Evolutionary conservation across 768 basidiomycete genomes (phyloP), one percentile per base, ranked within the genome.

Genomic region (Hemileccinum impolitum): DNA sequence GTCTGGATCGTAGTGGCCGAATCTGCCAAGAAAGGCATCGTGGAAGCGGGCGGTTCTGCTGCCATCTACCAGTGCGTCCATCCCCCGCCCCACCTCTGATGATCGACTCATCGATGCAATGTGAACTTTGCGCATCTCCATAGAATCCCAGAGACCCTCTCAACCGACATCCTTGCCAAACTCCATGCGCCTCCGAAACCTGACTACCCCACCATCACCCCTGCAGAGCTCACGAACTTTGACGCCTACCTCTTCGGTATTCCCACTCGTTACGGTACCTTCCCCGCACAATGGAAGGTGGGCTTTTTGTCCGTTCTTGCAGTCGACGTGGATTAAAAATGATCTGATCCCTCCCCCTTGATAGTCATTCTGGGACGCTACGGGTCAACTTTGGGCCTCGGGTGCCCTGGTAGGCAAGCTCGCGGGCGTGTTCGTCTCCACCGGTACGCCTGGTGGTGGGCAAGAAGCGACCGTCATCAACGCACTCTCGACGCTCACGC

Each of bases 121-220:
- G 34, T n/a, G 34, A 14, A 14, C 30, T 8, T n/a, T 19, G 3
- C 18, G 28, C 28, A 30, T 17, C n/a, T 39, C 5, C 11, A 19
- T 19, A 90, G 87, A 66, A 78, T 94, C 50, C 64, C 80, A 42
- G 92, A 94, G 71, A 94, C 90, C 3, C 84, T 95, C 47, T 57
- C 85, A 3, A 60, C 72, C 7, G 87, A 90, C 10, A 60, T 92
- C 43, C 75, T 93, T 43, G 58, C 62, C 40, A 78, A 78, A 63
- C 77, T 95, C 80, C 67, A 83, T 53, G 88, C 86, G 2, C 79
- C 85, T 4, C 61, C 82, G 4, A 90, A 87, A 62, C 80, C 80
- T 39, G 65, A 74, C 52, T 90, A 90, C 68, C 61, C 61, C 9
- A 3, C 57, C 45, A 45, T 67, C 5, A 14, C 46, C 3, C 31